Conservation (phyloP, 305 asterid genomes). For the Fraxinus baroniana region DNA sequence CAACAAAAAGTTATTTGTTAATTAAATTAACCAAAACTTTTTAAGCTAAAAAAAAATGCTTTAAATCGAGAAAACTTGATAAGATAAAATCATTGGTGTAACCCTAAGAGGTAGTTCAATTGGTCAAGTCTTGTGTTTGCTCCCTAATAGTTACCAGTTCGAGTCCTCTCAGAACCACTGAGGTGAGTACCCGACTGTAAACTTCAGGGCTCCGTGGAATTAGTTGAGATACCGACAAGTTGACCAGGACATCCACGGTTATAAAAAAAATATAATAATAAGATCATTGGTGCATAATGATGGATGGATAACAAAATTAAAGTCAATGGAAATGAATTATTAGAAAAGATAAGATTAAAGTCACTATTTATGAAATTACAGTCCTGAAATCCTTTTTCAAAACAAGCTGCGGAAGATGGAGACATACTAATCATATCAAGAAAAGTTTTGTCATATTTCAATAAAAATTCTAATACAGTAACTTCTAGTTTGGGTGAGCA, state of each 20-base stretch:
- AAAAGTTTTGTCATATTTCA: background rate
- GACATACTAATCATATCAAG: background rate
- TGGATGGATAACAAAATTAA: background rate
- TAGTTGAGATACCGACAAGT: too few relatives aligned
- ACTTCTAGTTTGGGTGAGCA: background rate
- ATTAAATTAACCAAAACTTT: too few relatives aligned
- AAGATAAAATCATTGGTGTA: background rate
- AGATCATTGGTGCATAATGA: background rate
- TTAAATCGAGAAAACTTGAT: too few relatives aligned
- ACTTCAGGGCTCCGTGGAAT: too few relatives aligned
- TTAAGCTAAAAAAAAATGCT: background rate
- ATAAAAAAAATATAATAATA: too few relatives aligned
- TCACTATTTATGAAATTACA: constrained; percentile 2
- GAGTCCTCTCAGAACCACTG: too few relatives aligned
- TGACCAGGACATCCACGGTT: too few relatives aligned
- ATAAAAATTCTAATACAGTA: background rate
- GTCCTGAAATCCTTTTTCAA: background rate
- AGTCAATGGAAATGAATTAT: background rate
- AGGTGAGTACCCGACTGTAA: too few relatives aligned
- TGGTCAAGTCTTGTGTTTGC: too few relatives aligned
- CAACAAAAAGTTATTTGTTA: background rate
- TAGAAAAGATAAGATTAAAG: constrained; percentile 32
- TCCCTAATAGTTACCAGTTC: too few relatives aligned
- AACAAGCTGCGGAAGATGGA: background rate
- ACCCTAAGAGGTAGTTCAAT: too few relatives aligned